phyloP scores from a whole-genome alignment of 2,329 filamentous ascomycete species.

The Pseudopyrenochaeta lycopersici region DNA sequence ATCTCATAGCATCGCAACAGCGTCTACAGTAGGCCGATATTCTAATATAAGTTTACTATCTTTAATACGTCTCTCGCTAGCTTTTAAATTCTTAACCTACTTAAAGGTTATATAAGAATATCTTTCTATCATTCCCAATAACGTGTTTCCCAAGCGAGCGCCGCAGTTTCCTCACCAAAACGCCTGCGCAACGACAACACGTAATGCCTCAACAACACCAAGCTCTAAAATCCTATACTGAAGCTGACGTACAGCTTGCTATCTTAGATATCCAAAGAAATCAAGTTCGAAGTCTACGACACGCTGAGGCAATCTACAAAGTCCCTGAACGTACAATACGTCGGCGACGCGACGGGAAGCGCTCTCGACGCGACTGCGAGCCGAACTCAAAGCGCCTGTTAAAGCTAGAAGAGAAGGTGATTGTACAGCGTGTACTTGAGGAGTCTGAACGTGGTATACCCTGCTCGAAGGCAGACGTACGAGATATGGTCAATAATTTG shows the following conservation, averaged over 20 bases:
- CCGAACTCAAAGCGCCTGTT: conserved; percentile 19
- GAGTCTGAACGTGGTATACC: neutral
- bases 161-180: neutral
- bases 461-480: conserved; percentile 1
- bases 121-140: too few relatives aligned
- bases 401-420: conserved; percentile 24
- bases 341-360: neutral
- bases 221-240: neutral
- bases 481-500: conserved; percentile 8
- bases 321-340: neutral
- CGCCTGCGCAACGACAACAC: neutral
- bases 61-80: too few relatives aligned
- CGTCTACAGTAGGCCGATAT: too few relatives aligned
- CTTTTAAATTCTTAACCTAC: too few relatives aligned
- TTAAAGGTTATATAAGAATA: too few relatives aligned
- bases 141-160: conserved; percentile 9
- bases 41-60: too few relatives aligned
- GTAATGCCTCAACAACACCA: conserved; percentile 9
- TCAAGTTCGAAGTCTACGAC: neutral
- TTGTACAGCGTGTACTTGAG: conserved; percentile 20
- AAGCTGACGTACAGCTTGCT: conserved; percentile 10
- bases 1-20: too few relatives aligned
- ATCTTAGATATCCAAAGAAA: conserved; percentile 3
- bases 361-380: conserved; percentile 18
- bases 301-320: conserved; percentile 7